Conservation (phyloP, 2,329 filamentous ascomycete species). For the Colletotrichum tabaci region DNA sequence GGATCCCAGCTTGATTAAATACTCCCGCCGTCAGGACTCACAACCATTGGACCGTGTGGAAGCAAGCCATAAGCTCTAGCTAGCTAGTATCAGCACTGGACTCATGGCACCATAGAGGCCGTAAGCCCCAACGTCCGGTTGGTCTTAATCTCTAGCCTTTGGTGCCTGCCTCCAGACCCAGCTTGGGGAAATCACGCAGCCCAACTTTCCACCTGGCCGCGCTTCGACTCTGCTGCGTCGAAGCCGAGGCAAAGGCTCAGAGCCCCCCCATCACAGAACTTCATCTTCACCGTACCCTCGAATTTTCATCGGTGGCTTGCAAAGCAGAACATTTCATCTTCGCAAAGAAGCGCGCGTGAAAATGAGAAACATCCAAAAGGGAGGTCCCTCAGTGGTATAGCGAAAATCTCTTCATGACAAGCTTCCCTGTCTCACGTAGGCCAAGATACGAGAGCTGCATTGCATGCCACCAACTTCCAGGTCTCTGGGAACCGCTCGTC, state of each 20-base stretch:
- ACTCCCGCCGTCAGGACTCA: not conserved
- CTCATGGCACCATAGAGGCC: not conserved
- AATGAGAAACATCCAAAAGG: no score
- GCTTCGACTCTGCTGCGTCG: not conserved
- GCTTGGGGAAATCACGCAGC: not conserved
- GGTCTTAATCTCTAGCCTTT: not conserved
- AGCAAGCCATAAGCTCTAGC: slow-evolving; percentile 6
- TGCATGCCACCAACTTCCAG: not conserved
- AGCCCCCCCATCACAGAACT: not conserved
- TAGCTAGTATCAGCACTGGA: not conserved
- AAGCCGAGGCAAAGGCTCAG: not conserved
- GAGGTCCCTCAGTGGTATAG: not conserved
- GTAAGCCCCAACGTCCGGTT: not conserved
- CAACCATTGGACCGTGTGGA: not conserved
- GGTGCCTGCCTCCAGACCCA: not conserved
- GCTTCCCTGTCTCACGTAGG: not conserved
- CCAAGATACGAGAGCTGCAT: not conserved
- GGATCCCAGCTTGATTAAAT: not conserved
- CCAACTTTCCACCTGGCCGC: not conserved
- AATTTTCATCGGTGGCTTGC: fast-evolving
- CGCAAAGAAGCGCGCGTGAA: not conserved
- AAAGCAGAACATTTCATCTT: not conserved
- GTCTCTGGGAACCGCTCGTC: not conserved
- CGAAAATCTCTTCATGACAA: not conserved
- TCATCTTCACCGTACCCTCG: not conserved